Evolutionary conservation across 495 filamentous ascomycete species (phyloP).

Genomic region (Opeltia flavorubescens): DNA sequence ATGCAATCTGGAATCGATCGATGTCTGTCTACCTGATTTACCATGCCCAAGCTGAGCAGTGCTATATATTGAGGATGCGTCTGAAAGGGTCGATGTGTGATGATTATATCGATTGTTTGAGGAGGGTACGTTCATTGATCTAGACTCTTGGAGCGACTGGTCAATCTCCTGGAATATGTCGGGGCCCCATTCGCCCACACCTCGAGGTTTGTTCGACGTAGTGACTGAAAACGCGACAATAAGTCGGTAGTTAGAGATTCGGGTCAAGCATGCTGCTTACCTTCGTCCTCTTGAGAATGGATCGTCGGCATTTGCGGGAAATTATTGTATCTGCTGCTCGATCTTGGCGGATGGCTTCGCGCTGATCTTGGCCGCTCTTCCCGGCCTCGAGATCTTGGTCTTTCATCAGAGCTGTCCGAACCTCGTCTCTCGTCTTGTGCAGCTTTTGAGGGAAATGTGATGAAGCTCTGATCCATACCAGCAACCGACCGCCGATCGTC

Average conservation of each 20-base stretch:
- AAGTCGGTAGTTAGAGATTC: neutral
- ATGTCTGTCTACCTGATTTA: neutral
- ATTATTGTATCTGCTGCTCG: conserved; percentile 1
- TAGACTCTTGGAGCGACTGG: conserved; percentile 2
- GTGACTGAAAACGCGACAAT: neutral
- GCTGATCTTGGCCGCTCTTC: neutral
- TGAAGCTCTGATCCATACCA: neutral
- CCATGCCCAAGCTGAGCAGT: neutral
- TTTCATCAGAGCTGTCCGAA: neutral
- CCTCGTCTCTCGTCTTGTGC: neutral
- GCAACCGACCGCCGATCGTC: neutral
- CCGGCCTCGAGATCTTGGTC: neutral
- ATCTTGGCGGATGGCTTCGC: neutral
- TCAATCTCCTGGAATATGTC: neutral
- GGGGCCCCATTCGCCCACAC: conserved; percentile 1
- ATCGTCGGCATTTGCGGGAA: conserved; percentile 1
- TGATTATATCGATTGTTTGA: neutral
- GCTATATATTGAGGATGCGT: conserved; percentile 1
- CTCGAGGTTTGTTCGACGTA: neutral
- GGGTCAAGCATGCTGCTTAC: conserved; percentile 2
- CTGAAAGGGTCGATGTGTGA: conserved; percentile 2
- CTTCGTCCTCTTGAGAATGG: conserved; percentile 2
- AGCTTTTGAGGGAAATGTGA: neutral
- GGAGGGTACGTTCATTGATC: neutral
- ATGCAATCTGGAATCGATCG: neutral